Percentiles rank a stretch among this genome's conserved stretches.
Evolutionary conservation across 2,329 filamentous ascomycete species (phyloP).

Genomic region (Cordyceps javanica): DNA sequence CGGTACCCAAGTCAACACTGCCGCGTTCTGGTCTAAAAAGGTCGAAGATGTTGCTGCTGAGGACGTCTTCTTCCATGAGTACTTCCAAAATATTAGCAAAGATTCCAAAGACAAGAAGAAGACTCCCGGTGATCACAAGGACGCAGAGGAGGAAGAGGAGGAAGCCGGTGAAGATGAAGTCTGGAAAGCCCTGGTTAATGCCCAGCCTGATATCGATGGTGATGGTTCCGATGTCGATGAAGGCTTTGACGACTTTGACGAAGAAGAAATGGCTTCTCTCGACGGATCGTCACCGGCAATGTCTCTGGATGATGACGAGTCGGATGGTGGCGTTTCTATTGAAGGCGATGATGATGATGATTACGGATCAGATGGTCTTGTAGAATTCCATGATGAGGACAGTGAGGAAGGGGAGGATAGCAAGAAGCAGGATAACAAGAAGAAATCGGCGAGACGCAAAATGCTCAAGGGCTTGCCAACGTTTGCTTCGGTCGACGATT

Average conservation of each 20-base stretch:
- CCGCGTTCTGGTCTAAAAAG: conserved; percentile 88
- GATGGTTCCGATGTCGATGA: conserved; percentile 51
- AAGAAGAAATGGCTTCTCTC: conserved; percentile 42
- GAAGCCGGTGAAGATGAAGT: conserved; percentile 72
- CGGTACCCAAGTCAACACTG: conserved; percentile 62
- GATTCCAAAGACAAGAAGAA: conserved; percentile 48
- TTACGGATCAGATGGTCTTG: conserved; percentile 29
- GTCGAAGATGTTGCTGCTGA: conserved; percentile 81
- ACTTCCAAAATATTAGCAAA: conserved; percentile 75
- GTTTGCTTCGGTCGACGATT: conserved; percentile 91
- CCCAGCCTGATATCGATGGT: conserved; percentile 57
- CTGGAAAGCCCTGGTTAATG: conserved; percentile 84
- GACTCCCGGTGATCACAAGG: conserved; percentile 40
- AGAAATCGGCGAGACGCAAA: conserved; percentile 57
- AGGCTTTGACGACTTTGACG: conserved; percentile 43
- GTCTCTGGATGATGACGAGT: conserved; percentile 36
- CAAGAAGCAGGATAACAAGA: conserved; percentile 25
- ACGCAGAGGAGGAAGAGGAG: conserved; percentile 48
- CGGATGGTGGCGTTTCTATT: conserved; percentile 35
- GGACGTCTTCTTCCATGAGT: conserved; percentile 97
- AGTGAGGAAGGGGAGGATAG: conserved; percentile 50
- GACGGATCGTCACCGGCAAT: conserved; percentile 34
- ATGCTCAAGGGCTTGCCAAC: conserved; percentile 84
- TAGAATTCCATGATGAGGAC: conserved; percentile 48
- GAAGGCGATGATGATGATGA: conserved; percentile 32